These are phyloP conservation scores for Lumnitzera littorea DNA, from an alignment of 345 rosid species.

Conservation along the genomic window DNA sequence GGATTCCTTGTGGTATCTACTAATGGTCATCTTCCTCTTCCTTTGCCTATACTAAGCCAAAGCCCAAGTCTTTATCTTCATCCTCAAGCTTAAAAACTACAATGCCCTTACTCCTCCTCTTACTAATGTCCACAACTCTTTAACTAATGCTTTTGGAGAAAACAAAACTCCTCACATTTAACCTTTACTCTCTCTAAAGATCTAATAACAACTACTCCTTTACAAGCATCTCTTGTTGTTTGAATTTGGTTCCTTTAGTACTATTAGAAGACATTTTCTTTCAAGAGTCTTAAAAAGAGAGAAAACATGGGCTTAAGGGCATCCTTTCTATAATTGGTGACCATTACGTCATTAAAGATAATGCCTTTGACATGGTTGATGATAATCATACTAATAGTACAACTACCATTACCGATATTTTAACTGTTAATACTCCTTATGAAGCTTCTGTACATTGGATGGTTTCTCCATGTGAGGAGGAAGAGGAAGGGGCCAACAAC, in stretches of 20 bases:
- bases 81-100: too few species aligned
- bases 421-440: slow-evolving; percentile 43
- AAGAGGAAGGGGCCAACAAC: slow-evolving; percentile 23
- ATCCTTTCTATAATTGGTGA: slow-evolving; percentile 47
- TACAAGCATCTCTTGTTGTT: not conserved
- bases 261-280: slow-evolving; percentile 50
- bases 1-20: too few species aligned
- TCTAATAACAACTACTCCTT: slow-evolving; percentile 29
- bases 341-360: slow-evolving; percentile 15
- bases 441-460: slow-evolving; percentile 92
- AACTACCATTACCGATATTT: slow-evolving; percentile 12
- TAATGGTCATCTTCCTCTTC: too few species aligned
- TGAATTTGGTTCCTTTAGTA: too few species aligned
- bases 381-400: slow-evolving; percentile 8
- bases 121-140: not conserved
- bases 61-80: too few species aligned
- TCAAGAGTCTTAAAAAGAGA: slow-evolving; percentile 73
- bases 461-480: slow-evolving; percentile 65
- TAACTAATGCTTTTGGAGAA: slow-evolving; percentile 15
- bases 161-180: slow-evolving; percentile 73
- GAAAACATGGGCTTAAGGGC: slow-evolving; percentile 92
- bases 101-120: too few species aligned
- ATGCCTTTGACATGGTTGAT: slow-evolving; percentile 22
- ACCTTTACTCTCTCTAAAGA: slow-evolving; percentile 87
- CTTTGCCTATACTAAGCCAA: too few species aligned